Conservation (phyloP, 139 green algal genomes). For the Trebouxia sp. region DNA sequence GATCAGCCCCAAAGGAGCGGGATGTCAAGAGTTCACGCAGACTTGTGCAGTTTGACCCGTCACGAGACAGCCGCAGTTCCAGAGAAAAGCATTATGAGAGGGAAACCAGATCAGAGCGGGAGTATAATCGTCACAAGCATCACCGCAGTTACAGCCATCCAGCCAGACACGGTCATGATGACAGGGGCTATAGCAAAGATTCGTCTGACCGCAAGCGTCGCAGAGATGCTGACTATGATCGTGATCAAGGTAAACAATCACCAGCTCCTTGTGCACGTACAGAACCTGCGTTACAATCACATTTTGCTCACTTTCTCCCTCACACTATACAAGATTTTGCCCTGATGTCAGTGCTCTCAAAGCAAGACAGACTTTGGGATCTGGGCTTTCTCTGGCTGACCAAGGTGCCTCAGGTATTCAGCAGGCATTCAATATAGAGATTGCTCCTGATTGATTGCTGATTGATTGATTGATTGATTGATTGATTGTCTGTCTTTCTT, state of each 20-base stretch:
- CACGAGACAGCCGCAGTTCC: neutral
- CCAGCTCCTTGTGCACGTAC: neutral
- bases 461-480: too few relatives aligned
- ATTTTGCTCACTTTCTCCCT: too few relatives aligned
- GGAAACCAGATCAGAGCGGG: neutral
- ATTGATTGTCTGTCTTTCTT: too few relatives aligned
- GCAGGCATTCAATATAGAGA: too few relatives aligned
- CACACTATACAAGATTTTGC: too few relatives aligned
- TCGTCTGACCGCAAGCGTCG: neutral
- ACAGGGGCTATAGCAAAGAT: neutral
- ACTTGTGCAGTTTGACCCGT: slow-evolving; percentile 7
- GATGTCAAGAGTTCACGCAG: neutral
- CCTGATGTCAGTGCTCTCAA: too few relatives aligned
- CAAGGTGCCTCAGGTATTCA: too few relatives aligned
- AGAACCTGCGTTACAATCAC: too few relatives aligned
- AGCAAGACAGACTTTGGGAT: too few relatives aligned
- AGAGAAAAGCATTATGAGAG: neutral
- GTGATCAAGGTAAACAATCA: neutral
- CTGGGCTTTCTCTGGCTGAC: too few relatives aligned
- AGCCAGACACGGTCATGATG: neutral
- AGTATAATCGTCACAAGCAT: neutral
- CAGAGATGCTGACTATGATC: neutral
- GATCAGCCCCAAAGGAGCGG: neutral
- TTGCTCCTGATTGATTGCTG: too few relatives aligned
- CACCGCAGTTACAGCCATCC: neutral